Base-by-base conservation (phyloP, 495 filamentous ascomycete genomes). In the Aspergillus wentii region DNA sequence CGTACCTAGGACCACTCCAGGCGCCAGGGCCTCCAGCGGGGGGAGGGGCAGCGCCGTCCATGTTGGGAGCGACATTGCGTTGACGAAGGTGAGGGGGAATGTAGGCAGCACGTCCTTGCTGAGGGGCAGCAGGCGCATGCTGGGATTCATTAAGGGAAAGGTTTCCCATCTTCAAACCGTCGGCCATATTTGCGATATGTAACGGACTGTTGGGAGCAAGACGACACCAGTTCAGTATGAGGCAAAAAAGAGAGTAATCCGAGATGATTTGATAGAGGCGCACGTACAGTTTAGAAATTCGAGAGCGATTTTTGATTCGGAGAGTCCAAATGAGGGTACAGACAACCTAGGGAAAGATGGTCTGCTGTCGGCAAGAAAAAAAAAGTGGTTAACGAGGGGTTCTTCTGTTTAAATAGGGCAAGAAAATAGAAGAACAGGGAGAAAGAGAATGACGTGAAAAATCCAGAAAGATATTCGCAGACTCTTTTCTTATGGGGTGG, bases 71-170 rank as follows among this genome's bases (percentile, higher is more conserved):
- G 41, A 55, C 68, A 57, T 77, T 78, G 48, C 59, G 64, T 28
- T 68, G 69, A 57, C 92, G 85, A 64, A 95, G 80, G 61, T 98
- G 92, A 60, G 92, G 92, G 50, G 92, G 92, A 58, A 97, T 95
- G 72, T 98, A 98, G 32, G 92, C 77, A 49, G 78, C 80, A 50
- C 85, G 86, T 44, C 73, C 74, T 23, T 39, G 4, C 3, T n/a
- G 29, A 38, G 49, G 56, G 35, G 40, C 40, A 41, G 56, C 55
- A 41, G 69, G 68, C 53, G 86, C 84, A 59, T 88, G 78, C 59
- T 84, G 80, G 35, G 72, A 83, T 46, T 82, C 79, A 59, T 76
- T 76, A 49, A 95, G 72, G 60, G 74, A 83, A 56, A 95, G 73
- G 60, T 83, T 82, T 62, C 77, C 80, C 85, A 96, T 90, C 63